Conservation (phyloP, 108 stramenopile species). For the Discostella pseudostelligera region DNA sequence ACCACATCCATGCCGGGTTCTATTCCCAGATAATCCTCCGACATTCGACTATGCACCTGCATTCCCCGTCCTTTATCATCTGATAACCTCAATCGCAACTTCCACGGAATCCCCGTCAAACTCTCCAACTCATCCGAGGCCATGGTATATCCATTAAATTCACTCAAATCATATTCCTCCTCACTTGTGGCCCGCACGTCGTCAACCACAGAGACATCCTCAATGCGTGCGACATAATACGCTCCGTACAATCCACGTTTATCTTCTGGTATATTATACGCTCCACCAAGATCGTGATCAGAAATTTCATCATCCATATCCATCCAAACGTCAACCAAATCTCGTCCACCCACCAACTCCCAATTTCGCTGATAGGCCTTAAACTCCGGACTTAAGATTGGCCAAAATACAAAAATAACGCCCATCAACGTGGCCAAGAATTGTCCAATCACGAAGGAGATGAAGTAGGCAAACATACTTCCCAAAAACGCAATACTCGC, state of each 20-base stretch:
- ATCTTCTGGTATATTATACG: constrained; percentile 24
- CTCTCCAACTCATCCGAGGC: constrained; percentile 70
- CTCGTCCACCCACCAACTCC: constrained; percentile 73
- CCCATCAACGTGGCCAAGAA: constrained; percentile 72
- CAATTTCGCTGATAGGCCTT: constrained; percentile 79
- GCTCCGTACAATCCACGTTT: constrained; percentile 73
- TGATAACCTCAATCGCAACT: constrained; percentile 52
- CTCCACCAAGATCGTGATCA: neutral
- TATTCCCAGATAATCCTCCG: constrained; percentile 72
- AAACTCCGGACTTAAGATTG: constrained; percentile 70
- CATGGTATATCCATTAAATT: constrained; percentile 72
- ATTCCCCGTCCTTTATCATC: constrained; percentile 60
- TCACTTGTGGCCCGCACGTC: constrained; percentile 36
- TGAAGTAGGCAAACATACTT: constrained; percentile 67
- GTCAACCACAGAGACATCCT: constrained; percentile 76
- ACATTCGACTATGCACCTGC: constrained; percentile 76
- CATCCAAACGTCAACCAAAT: constrained; percentile 76
- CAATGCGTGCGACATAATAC: constrained; percentile 56
- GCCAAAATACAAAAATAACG: constrained; percentile 68
- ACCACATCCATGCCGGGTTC: constrained; percentile 52
- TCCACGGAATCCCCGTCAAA: constrained; percentile 66
- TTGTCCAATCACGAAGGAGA: constrained; percentile 73
- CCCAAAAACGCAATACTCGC: constrained; percentile 66
- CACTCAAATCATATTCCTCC: constrained; percentile 69
- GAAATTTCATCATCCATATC: constrained; percentile 34